phyloP scores from a whole-genome alignment of 73 alveolate genomes.

The Paramecium pentaurelia region DNA sequence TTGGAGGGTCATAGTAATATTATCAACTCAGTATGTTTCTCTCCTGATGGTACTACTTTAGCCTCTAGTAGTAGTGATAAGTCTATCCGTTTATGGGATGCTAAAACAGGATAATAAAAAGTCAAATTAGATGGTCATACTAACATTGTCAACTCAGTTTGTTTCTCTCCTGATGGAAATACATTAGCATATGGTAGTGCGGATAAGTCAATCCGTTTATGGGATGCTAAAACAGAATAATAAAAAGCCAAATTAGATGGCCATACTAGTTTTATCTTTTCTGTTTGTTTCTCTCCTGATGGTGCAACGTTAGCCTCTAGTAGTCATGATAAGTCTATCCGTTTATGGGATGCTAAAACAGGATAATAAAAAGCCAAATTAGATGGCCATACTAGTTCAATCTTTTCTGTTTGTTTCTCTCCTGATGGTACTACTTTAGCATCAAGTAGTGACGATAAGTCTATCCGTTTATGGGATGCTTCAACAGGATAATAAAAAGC shows the following conservation, averaged over 20 bases:
- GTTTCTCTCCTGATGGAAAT: no score
- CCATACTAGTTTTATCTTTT: no score
- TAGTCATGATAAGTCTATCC: not conserved
- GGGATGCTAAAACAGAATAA: no score
- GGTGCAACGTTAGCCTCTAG: not conserved
- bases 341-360: not conserved
- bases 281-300: not conserved
- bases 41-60: not conserved
- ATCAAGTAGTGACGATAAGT: not conserved
- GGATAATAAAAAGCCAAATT: not conserved
- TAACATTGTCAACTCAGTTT: no score
- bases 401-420: no score
- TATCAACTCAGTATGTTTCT: not conserved
- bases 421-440: not conserved
- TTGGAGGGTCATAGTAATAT: no score
- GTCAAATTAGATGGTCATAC: not conserved
- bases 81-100: not conserved
- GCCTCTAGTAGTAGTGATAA: not conserved
- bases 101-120: not conserved
- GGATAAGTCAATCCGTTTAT: no score
- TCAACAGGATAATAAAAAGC: not conserved
- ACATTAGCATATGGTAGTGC: no score
- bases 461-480: not conserved
- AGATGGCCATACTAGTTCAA: not conserved
- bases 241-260: no score